These are phyloP conservation scores for Clavariopsis aquatica DNA, from an alignment of 495 filamentous ascomycete genomes.

Conservation along the genomic window DNA sequence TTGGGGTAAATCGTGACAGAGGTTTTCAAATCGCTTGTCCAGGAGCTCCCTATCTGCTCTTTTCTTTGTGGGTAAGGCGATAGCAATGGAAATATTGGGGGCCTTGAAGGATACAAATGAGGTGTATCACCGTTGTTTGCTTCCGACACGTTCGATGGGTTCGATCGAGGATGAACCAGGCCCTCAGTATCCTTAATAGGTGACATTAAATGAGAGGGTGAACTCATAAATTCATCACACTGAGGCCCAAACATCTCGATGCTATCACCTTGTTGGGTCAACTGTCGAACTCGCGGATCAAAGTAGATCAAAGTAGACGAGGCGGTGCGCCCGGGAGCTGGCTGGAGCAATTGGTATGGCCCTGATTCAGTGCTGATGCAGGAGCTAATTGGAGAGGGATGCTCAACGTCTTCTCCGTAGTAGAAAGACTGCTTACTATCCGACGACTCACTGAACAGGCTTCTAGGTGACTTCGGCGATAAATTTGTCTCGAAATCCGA, in stretches of 20 bases:
- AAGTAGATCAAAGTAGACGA: neutral
- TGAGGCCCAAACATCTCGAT: neutral
- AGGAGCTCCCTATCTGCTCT: neutral
- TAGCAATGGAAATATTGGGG: neutral
- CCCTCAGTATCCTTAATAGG: neutral
- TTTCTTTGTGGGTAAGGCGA: neutral
- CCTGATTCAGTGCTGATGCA: neutral
- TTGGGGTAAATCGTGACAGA: neutral
- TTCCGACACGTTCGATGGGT: neutral
- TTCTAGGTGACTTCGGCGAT: slow-evolving; percentile 4
- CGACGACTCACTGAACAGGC: slow-evolving; percentile 3
- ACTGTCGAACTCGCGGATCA: too few species aligned
- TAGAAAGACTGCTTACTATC: neutral
- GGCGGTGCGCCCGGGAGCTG: neutral
- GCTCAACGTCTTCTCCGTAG: neutral
- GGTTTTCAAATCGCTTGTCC: neutral
- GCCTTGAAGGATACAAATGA: neutral
- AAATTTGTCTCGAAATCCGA: slow-evolving; percentile 8
- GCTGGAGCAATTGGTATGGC: neutral
- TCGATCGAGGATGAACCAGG: neutral
- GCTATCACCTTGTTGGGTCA: too few species aligned
- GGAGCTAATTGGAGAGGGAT: neutral
- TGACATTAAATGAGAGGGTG: neutral
- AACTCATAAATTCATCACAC: neutral
- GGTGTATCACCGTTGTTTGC: neutral